These are phyloP conservation scores for Bretziella fagacearum DNA, from an alignment of 2,329 filamentous ascomycete genomes.

Conservation along the genomic window DNA sequence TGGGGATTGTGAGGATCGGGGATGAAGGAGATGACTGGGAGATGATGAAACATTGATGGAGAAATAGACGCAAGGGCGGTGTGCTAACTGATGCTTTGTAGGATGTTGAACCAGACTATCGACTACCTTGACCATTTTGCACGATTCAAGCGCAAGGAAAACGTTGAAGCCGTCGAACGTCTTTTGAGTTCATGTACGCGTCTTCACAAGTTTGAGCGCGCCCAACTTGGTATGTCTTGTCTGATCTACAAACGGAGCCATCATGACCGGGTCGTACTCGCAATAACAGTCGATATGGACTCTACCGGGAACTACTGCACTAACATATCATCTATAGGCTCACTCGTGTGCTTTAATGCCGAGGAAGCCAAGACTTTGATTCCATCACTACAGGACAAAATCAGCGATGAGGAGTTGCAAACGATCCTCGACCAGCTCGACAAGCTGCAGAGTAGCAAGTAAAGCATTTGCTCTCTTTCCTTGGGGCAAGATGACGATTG, in stretches of 20 bases:
- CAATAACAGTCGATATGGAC: too few relatives aligned
- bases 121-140: conserved; percentile 91
- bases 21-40: not conserved
- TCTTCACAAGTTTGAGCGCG: conserved; percentile 82
- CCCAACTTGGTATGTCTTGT: conserved; percentile 70
- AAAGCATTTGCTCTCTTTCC: not conserved
- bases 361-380: conserved; percentile 96
- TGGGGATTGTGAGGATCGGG: not conserved
- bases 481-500: not conserved
- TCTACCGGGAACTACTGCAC: too few relatives aligned
- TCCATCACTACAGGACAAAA: conserved; percentile 75
- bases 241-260: too few relatives aligned
- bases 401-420: conserved; percentile 74
- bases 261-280: too few relatives aligned
- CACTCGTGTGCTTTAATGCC: conserved; percentile 75
- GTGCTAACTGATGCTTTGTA: conserved; percentile 21
- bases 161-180: conserved; percentile 84
- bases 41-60: not conserved
- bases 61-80: not conserved
- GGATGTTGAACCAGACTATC: conserved; percentile 70
- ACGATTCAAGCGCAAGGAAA: conserved; percentile 88
- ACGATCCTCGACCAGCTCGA: conserved; percentile 80
- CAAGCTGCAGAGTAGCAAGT: conserved; percentile 41
- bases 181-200: conserved; percentile 63
- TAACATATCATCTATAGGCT: too few relatives aligned